Evolutionary conservation across 1,284 basidiomycete genomes (phyloP), one percentile per base, ranked within the genome.

Genomic region (Ustilago trichophora): DNA sequence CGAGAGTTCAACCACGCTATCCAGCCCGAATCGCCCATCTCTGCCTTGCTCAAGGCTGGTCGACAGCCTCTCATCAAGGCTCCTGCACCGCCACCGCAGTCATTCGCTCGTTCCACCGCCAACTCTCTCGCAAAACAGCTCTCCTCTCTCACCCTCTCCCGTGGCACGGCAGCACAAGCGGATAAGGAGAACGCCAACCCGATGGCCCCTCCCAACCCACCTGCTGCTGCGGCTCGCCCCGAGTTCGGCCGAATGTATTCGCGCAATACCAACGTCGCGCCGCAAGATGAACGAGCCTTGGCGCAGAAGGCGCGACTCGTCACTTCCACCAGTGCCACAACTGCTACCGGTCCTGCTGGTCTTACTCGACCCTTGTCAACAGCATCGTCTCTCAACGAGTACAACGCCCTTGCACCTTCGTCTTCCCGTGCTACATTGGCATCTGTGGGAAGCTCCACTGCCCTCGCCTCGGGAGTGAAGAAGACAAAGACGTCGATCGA

Each of bases 1-100:
- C 89, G 90, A 77, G 94, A 97, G 82, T 95, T 96, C 87, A 89
- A 92, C 83, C 89, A 90, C 73, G 96, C 93, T 2, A 91, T 98
- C 4, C 91, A 94, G 79, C 96, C 95, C 4, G 93, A 92, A 45
- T 91, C 89, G 68, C 95, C 96, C 0, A 95, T 98, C 60, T 92
- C 92, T 18, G 92, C 91, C 6, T 84, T 98, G 47, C 87, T 98
- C 76, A 83, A 84, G 77, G 75, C 76, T 13, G 73, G 76, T 35
- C 54, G 73, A 22, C 75, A 78, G 51, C 76, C 77, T 21, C 55
- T 79, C 3, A 54, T 78, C 55, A 80, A 77, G 58, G 73, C 68
- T 12, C 55, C 65, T 7, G 41, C 54, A 13, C 58, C 36, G 5
- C 54, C 49, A n/a, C 55, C 53, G 21, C 68, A 57, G 37, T 51